Conservation (phyloP, 1,284 basidiomycete species). For the Malassezia obtusa region DNA sequence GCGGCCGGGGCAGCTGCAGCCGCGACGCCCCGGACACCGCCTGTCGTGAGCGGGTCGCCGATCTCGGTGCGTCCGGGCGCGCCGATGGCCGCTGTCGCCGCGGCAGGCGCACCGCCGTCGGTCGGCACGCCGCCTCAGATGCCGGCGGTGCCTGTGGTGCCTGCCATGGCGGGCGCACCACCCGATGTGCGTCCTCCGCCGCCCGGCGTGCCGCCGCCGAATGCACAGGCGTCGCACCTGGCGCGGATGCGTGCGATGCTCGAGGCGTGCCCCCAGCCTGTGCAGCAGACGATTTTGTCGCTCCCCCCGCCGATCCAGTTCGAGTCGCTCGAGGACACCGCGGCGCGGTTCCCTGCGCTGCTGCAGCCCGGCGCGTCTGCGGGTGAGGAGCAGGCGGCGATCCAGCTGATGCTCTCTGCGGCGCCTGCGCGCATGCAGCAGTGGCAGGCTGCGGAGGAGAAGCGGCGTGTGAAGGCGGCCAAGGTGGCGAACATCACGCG, state of each 20-base stretch:
- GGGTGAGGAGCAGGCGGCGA: conserved; percentile 27
- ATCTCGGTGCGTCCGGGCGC: too few species aligned
- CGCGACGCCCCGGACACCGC: too few species aligned
- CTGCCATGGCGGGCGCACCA: conserved; percentile 14
- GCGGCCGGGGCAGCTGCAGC: conserved; percentile 2
- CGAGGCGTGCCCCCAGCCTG: conserved; percentile 34
- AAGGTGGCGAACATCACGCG: conserved; percentile 59
- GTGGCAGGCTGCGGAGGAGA: conserved; percentile 27
- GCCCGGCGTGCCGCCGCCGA: conserved; percentile 13
- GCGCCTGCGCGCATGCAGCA: conserved; percentile 29
- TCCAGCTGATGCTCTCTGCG: conserved; percentile 30
- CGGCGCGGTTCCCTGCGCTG: conserved; percentile 32
- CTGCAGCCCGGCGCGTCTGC: conserved; percentile 16
- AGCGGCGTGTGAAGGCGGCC: conserved; percentile 28
- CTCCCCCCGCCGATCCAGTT: conserved; percentile 45
- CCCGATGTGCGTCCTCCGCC: conserved; percentile 13
- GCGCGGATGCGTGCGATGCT: conserved; percentile 39
- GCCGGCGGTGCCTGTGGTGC: not conserved
- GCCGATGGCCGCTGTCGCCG: too few species aligned
- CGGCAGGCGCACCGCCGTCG: conserved; percentile 15
- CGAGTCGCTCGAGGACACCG: conserved; percentile 35
- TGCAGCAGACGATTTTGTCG: conserved; percentile 35
- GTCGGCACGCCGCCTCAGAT: conserved; percentile 6
- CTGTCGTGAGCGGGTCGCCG: too few species aligned
- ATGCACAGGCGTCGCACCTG: conserved; percentile 31